Evolutionary conservation across 176 grass and related monocot species (phyloP).

Genomic region (Saccharum spontaneum): DNA sequence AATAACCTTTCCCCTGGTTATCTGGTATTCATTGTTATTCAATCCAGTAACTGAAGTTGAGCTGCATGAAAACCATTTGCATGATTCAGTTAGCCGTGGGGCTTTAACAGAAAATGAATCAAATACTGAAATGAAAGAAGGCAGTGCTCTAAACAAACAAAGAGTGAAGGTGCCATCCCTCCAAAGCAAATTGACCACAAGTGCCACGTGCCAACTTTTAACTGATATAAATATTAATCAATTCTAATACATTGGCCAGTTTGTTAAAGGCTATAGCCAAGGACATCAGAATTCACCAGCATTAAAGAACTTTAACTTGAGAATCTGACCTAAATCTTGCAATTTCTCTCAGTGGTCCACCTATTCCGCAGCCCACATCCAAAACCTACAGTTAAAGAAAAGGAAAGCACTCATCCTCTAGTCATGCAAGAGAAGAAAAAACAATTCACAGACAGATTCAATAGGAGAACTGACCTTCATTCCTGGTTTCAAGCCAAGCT

Average conservation of each 20-base stretch:
- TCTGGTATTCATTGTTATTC: constrained; percentile 97
- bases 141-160: not conserved
- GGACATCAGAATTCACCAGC: constrained; percentile 2
- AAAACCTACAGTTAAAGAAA: constrained; percentile 62
- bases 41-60: constrained; percentile 88
- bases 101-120: not conserved
- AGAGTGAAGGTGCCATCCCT: not conserved
- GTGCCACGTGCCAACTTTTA: not conserved
- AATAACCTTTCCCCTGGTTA: constrained; percentile 87
- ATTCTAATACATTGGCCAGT: not conserved
- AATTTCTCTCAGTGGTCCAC: constrained; percentile 91
- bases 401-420: constrained; percentile 3
- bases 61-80: constrained; percentile 51
- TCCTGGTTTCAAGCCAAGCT: constrained; percentile 78
- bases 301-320: not conserved
- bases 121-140: constrained; percentile 14
- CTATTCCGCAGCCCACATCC: constrained; percentile 95
- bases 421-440: not conserved
- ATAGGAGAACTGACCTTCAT: constrained; percentile 68
- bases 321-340: constrained; percentile 85
- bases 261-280: not conserved
- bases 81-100: not conserved
- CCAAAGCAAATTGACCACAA: not conserved
- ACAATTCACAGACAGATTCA: not conserved
- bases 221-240: not conserved